A percentile compares a stretch with the other conserved stretches of the same genome.
Evolutionary conservation across 1,139 yeast species (phyloP).

Genomic region (Scheffersomyces insectosa): DNA sequence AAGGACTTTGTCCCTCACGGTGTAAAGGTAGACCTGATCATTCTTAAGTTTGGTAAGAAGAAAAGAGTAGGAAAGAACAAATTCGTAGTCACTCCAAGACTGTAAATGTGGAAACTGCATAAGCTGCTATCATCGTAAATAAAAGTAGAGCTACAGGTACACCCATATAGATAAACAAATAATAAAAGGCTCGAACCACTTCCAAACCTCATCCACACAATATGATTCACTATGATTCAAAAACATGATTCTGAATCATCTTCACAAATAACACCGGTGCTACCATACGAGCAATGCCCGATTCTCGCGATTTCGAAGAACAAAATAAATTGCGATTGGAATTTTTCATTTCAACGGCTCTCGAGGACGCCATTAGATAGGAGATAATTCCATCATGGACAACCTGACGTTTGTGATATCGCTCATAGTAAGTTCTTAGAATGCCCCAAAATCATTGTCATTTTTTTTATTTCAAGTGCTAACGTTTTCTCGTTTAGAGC

Average conservation of each 20-base stretch:
- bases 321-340: not conserved
- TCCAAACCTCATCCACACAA: too few relatives aligned
- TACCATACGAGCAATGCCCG: too few relatives aligned
- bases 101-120: not conserved
- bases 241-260: not conserved
- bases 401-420: conserved; percentile 26
- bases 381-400: conserved; percentile 18
- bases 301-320: too few relatives aligned
- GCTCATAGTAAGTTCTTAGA: conserved; percentile 25
- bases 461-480: conserved; percentile 6
- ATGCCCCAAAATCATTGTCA: not conserved
- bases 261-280: not conserved
- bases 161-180: not conserved
- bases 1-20: conserved; percentile 54
- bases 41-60: conserved; percentile 76
- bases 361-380: too few relatives aligned
- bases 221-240: too few relatives aligned
- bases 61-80: conserved; percentile 53
- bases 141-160: not conserved
- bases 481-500: conserved; percentile 41
- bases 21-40: conserved; percentile 65
- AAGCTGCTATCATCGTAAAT: not conserved
- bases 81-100: conserved; percentile 13
- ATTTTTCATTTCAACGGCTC: not conserved
- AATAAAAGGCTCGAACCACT: not conserved